Base-by-base conservation (phyloP, 805 yeast species). In the Priceomyces castillae region DNA sequence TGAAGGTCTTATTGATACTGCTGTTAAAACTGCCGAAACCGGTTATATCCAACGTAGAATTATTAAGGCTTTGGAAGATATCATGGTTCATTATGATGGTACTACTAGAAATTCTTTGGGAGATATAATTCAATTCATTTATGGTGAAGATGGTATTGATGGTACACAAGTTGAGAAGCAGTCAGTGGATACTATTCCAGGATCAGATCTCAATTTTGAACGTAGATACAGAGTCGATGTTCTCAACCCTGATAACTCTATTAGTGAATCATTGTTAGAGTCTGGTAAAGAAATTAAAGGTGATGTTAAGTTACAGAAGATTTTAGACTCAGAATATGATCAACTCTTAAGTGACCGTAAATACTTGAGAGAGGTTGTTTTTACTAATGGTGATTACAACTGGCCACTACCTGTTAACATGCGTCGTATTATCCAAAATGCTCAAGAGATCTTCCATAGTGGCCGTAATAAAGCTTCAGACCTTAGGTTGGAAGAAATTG, bases 61-160 rank as follows among this genome's bases (percentile, higher is more conserved):
- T 65, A 95, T 92, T 37, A 92, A 92, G 67, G 98, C 98, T 22
- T 73, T 90, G 68, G 98, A 90, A 63, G 98, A 90, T 71, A 89
- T 90, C 52, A 90, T 90, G 95, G 97, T 90, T 35, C 96, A 92
- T 62, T 94, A 94, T 59, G 99, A 94, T 73, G 96, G 97, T 61
- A 92, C 99, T 11, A 90, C 97, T 0, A 84, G 99, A 74, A 94
- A 94, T 67, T 95, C 99, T 3, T 72, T 94, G 50, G 99, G 99
- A 59, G 97, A 92, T 62, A 79, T 94, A 50, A 86, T 94, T 57
- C 98, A 94, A 73, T 94, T 94, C 68, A 78, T 90, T 47, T 94
- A 94, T 60, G 99, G 99, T 76, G 99, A 94, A 68, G 99, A 94
- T 72, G 99, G 99, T 69, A 76, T 94, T 57, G 99, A 94, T 74